phyloP scores from a whole-genome alignment of 441 rosid species.

The Syzygium syzygioides region DNA sequence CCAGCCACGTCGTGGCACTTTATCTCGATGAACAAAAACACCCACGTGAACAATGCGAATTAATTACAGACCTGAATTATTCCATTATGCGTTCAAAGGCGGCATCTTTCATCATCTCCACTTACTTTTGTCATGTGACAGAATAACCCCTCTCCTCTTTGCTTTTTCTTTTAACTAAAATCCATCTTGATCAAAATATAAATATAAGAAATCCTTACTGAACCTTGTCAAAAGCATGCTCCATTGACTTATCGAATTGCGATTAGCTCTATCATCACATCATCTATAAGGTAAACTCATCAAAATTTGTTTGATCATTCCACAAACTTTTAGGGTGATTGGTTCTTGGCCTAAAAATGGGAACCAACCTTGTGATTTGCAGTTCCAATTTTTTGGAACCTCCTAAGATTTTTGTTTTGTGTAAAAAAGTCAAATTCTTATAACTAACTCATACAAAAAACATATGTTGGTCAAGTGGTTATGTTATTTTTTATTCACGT shows the following conservation, averaged over 20 bases:
- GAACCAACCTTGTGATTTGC: accelerated
- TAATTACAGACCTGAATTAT: not conserved
- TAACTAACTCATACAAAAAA: not conserved
- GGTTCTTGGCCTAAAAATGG: accelerated
- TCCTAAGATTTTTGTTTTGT: not conserved
- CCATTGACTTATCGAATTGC: no score
- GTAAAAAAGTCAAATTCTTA: accelerated
- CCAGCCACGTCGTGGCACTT: not conserved
- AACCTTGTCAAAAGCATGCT: not conserved
- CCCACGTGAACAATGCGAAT: not conserved
- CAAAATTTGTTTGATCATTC: not conserved
- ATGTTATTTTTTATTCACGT: not conserved
- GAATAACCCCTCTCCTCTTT: not conserved
- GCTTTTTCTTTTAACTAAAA: not conserved
- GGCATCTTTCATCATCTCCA: not conserved
- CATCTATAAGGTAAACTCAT: accelerated
- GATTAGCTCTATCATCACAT: no score
- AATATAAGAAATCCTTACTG: not conserved
- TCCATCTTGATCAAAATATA: not conserved
- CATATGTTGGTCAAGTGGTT: not conserved
- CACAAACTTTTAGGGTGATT: accelerated
- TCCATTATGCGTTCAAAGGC: not conserved
- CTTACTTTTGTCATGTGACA: not conserved
- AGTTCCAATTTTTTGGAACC: not conserved
- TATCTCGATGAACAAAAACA: not conserved